phyloP scores from a whole-genome alignment of 257 asterid species.

The Mitragyna speciosa region DNA sequence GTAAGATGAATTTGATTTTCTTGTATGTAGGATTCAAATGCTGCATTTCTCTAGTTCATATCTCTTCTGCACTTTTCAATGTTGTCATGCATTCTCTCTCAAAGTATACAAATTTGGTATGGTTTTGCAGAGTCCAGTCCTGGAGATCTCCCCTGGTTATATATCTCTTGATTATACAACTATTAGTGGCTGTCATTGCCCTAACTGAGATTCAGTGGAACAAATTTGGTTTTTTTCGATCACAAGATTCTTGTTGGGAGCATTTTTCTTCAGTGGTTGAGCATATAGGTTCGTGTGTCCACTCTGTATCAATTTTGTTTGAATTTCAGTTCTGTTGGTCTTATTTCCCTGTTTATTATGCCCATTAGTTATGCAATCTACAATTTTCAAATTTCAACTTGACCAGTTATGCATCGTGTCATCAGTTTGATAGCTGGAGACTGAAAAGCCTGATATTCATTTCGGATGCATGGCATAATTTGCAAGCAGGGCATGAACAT shows the following conservation, averaged over 20 bases:
- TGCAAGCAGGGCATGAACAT: background rate
- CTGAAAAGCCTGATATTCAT: background rate
- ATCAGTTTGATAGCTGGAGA: background rate
- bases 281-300: constrained; percentile 62
- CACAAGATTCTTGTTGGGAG: constrained; percentile 67
- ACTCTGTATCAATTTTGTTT: constrained; percentile 10
- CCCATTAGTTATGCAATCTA: background rate
- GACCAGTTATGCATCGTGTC: background rate
- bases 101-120: constrained; percentile 24
- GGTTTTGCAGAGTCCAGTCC: constrained; percentile 61
- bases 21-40: background rate
- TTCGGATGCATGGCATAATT: background rate
- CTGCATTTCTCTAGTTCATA: constrained; percentile 1
- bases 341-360: constrained; percentile 9
- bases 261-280: constrained; percentile 59
- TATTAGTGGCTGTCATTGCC: constrained; percentile 55
- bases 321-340: background rate
- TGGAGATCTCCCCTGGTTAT: constrained; percentile 62
- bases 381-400: background rate
- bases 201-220: constrained; percentile 55
- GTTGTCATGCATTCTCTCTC: background rate
- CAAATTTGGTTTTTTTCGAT: constrained; percentile 47
- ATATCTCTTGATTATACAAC: constrained; percentile 51
- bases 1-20: constrained; percentile 38
- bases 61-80: background rate